Percentiles rank a stretch among this genome's conserved stretches.
Evolutionary conservation across 176 grass and related monocot species (phyloP).

Genomic region (maize (Zea mays)): Zm-B73-REFERENCE-NAM-5.0 NC_050096.1:22696001-22696500

Average conservation of each 20-base stretch:
- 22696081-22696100: constrained; percentile 63
- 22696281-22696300: constrained; percentile 59
- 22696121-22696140: constrained; percentile 80
- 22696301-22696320: constrained; percentile 57
- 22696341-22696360: constrained; percentile 72
- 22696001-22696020: constrained; percentile 85
- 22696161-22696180: constrained; percentile 74
- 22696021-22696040: constrained; percentile 49
- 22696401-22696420: constrained; percentile 78
- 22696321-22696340: constrained; percentile 70
- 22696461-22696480: constrained; percentile 22
- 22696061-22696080: constrained; percentile 60
- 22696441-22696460: constrained; percentile 51
- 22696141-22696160: constrained; percentile 75
- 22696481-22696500: constrained; percentile 33
- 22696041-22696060: constrained; percentile 71
- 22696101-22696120: constrained; percentile 71
- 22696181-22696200: constrained; percentile 58
- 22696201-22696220: constrained; percentile 41
- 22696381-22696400: constrained; percentile 69
- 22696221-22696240: constrained; percentile 48
- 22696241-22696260: constrained; percentile 42
- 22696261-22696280: constrained; percentile 46
- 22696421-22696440: constrained; percentile 65
- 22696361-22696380: constrained; percentile 73